Conservation (phyloP, 148 eudicot genomes). For the Rhododendron williamsianum region DNA sequence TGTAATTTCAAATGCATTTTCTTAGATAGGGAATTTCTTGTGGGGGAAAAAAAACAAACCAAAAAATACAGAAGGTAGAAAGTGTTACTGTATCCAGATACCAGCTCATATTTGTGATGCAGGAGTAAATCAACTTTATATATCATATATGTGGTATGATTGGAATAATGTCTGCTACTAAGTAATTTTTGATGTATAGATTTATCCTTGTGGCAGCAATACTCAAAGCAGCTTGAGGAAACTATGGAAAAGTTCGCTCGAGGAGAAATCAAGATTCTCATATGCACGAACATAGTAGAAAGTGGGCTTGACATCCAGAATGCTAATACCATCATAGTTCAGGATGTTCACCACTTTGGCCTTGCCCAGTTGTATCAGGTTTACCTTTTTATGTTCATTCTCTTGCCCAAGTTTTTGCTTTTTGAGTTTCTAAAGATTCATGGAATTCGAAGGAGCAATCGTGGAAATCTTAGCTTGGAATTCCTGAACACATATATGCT, state of each 20-base stretch:
- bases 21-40: not conserved
- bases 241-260: slow-evolving; percentile 80
- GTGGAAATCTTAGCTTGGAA: not conserved
- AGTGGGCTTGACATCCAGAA: slow-evolving; percentile 97
- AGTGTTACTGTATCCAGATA: not conserved
- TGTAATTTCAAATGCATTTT: not conserved
- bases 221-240: slow-evolving; percentile 91
- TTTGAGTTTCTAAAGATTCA: not conserved
- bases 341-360: slow-evolving; percentile 95
- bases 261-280: slow-evolving; percentile 69
- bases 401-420: slow-evolving; percentile 4
- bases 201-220: slow-evolving; percentile 55
- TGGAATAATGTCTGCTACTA: not conserved
- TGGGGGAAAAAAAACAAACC: not conserved
- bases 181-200: not conserved
- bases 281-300: slow-evolving; percentile 94
- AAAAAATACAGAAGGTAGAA: not conserved
- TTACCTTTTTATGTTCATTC: slow-evolving; percentile 8
- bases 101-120: not conserved
- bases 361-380: slow-evolving; percentile 98
- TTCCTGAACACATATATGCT: not conserved
- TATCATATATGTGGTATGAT: not conserved
- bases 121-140: not conserved
- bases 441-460: not conserved
- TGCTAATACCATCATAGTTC: slow-evolving; percentile 92